Evolutionary conservation across 1,139 yeast species (phyloP).

Genomic region (Debaryomycetaceae sp.): DNA sequence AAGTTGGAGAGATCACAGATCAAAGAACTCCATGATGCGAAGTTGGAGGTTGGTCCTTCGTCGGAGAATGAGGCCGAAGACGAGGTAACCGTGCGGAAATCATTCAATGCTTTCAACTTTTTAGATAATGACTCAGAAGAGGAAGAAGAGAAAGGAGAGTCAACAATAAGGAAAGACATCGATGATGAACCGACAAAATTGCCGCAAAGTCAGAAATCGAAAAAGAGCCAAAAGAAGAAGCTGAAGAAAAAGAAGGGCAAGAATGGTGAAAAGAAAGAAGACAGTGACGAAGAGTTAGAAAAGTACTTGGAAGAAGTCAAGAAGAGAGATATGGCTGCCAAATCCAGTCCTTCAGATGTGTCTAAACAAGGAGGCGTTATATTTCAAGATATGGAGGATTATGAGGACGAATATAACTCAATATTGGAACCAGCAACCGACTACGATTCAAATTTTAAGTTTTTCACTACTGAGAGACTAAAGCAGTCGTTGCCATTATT

Average conservation of each 20-base stretch:
- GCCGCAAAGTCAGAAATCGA: conserved; percentile 1
- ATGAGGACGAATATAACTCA: conserved; percentile 28
- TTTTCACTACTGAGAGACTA: conserved; percentile 43
- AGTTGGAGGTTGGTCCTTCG: conserved; percentile 3
- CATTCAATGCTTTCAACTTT: conserved; percentile 53
- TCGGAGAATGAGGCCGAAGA: conserved; percentile 9
- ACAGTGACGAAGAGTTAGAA: conserved; percentile 43
- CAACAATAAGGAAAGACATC: conserved; percentile 11
- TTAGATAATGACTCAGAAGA: conserved; percentile 38
- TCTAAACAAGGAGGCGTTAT: neutral
- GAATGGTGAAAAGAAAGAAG: conserved; percentile 20
- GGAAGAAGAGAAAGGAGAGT: conserved; percentile 13
- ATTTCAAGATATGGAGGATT: conserved; percentile 17
- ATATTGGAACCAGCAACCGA: conserved; percentile 32
- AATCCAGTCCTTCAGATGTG: conserved; percentile 3
- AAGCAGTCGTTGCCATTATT: conserved; percentile 36
- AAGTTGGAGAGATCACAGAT: conserved; percentile 45
- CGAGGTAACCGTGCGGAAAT: conserved; percentile 15
- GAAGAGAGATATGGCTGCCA: conserved; percentile 27
- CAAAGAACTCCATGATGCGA: conserved; percentile 19
- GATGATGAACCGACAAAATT: neutral
- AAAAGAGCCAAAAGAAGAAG: conserved; percentile 14
- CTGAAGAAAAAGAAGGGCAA: conserved; percentile 15
- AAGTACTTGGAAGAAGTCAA: conserved; percentile 32
- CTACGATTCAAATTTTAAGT: conserved; percentile 40